Conservation (phyloP, 2,329 filamentous ascomycete genomes). For the Mycogone perniciosa region DNA sequence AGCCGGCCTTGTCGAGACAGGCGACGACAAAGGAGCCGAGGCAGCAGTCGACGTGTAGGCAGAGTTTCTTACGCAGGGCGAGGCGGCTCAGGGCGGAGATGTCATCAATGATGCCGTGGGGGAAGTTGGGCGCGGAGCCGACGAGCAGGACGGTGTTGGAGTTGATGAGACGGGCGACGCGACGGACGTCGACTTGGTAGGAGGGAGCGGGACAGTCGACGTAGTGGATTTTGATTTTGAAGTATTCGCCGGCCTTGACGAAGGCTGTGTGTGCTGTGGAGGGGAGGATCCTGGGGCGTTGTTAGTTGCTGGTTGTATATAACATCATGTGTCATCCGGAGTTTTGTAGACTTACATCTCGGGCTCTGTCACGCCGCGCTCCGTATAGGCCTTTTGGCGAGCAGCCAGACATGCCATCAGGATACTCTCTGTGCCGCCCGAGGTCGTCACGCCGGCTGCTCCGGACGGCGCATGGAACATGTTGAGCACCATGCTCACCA, state of each 20-base stretch:
- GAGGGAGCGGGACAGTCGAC: slow-evolving; percentile 78
- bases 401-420: slow-evolving; percentile 90
- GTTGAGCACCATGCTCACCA: slow-evolving; percentile 88
- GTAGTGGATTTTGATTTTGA: slow-evolving; percentile 89
- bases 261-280: slow-evolving; percentile 95
- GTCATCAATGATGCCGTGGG: slow-evolving; percentile 96
- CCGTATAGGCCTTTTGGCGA: slow-evolving; percentile 77
- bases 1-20: slow-evolving; percentile 87
- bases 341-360: slow-evolving; percentile 66
- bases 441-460: slow-evolving; percentile 82
- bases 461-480: slow-evolving; percentile 86
- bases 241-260: slow-evolving; percentile 90
- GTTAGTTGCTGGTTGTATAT: not conserved
- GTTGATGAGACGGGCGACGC: slow-evolving; percentile 81
- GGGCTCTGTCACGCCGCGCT: slow-evolving; percentile 83
- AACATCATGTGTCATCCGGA: not conserved
- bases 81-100: slow-evolving; percentile 79
- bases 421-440: slow-evolving; percentile 93
- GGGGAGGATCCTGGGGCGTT: slow-evolving; percentile 67
- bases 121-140: slow-evolving; percentile 94
- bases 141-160: slow-evolving; percentile 90
- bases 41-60: slow-evolving; percentile 95
- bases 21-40: slow-evolving; percentile 92
- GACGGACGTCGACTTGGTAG: slow-evolving; percentile 76
- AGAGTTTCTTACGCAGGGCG: slow-evolving; percentile 70